A percentile compares a stretch with the other conserved stretches of the same genome.
These are phyloP conservation scores for Clarireedia sp. DNA, from an alignment of 2,329 filamentous ascomycete species.

Conservation along the genomic window DNA sequence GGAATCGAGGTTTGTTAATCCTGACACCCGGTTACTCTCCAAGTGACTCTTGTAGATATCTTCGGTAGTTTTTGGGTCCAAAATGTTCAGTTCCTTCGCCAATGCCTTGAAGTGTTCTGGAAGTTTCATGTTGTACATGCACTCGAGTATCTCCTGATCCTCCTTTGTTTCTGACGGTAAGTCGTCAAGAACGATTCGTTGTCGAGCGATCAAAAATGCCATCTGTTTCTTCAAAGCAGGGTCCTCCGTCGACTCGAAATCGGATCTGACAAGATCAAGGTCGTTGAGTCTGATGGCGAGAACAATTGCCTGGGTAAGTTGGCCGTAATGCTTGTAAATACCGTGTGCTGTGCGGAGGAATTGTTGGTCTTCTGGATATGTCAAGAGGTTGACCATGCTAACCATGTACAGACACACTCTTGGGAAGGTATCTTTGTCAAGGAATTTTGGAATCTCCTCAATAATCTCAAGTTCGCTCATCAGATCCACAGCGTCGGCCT, in stretches of 20 bases:
- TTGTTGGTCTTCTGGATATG: constrained; percentile 93
- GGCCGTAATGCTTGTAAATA: constrained; percentile 89
- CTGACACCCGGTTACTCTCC: constrained; percentile 86
- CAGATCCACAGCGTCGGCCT: constrained; percentile 94
- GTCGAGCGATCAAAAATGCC: constrained; percentile 83
- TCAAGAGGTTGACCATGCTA: constrained; percentile 96
- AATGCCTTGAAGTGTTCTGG: constrained; percentile 90
- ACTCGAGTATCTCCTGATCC: constrained; percentile 69
- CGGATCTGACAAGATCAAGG: constrained; percentile 68
- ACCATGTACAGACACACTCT: constrained; percentile 97
- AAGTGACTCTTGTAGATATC: constrained; percentile 99
- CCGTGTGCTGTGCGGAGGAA: constrained; percentile 89
- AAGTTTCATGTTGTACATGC: constrained; percentile 78
- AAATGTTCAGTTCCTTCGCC: constrained; percentile 90
- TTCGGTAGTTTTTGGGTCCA: constrained; percentile 93
- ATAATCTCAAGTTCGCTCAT: constrained; percentile 98
- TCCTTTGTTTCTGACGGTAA: constrained; percentile 56
- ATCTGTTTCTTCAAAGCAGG: constrained; percentile 84
- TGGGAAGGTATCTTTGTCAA: constrained; percentile 90
- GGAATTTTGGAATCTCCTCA: constrained; percentile 76
- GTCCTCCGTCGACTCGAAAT: constrained; percentile 75
- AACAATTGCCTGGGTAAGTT: constrained; percentile 87
- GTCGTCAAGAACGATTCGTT: constrained; percentile 79
- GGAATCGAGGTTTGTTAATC: constrained; percentile 90
- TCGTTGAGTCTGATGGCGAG: constrained; percentile 93